A percentile compares a stretch with the other conserved stretches of the same genome.
Conservation (phyloP, 2,329 filamentous ascomycete genomes). For the Monosporascus sp. region DNA sequence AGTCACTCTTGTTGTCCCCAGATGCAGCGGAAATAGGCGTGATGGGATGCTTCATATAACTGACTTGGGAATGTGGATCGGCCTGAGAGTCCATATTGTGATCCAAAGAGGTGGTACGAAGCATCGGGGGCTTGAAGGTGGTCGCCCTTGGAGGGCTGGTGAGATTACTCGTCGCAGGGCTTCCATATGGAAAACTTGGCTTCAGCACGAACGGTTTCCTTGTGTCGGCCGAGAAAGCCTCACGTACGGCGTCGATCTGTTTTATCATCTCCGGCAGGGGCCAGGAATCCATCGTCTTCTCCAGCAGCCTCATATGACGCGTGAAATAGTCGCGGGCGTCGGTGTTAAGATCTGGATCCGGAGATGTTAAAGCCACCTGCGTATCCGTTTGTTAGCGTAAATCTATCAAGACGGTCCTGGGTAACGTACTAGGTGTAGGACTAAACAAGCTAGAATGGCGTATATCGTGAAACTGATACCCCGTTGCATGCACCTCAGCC, state of each 20-base stretch:
- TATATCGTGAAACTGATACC: conserved; percentile 97
- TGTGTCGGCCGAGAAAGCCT: conserved; percentile 84
- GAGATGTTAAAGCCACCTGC: conserved; percentile 87
- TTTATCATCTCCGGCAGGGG: conserved; percentile 85
- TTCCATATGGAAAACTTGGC: conserved; percentile 79
- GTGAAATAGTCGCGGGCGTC: conserved; percentile 88
- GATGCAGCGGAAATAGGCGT: conserved; percentile 72
- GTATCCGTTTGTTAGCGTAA: conserved; percentile 11
- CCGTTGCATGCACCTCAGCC: conserved; percentile 85
- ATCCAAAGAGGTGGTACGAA: conserved; percentile 45
- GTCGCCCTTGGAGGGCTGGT: conserved; percentile 57
- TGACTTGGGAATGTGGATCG: conserved; percentile 54
- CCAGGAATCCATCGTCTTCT: conserved; percentile 77
- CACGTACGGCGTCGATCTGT: conserved; percentile 81
- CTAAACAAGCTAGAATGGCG: conserved; percentile 81
- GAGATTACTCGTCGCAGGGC: conserved; percentile 60
- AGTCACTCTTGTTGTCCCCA: conserved; percentile 72
- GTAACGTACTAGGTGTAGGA: conserved; percentile 78
- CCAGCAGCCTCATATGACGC: conserved; percentile 88
- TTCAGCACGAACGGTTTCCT: conserved; percentile 86
- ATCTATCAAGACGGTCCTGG: conserved; percentile 3
- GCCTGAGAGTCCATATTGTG: conserved; percentile 49
- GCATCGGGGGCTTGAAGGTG: conserved; percentile 45
- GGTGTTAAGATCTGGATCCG: conserved; percentile 78
- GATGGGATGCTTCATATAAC: conserved; percentile 66